Percentiles rank a stretch among this genome's conserved stretches.
phyloP scores from a whole-genome alignment of 2,329 filamentous ascomycete species.

The Xylariaceae sp. region DNA sequence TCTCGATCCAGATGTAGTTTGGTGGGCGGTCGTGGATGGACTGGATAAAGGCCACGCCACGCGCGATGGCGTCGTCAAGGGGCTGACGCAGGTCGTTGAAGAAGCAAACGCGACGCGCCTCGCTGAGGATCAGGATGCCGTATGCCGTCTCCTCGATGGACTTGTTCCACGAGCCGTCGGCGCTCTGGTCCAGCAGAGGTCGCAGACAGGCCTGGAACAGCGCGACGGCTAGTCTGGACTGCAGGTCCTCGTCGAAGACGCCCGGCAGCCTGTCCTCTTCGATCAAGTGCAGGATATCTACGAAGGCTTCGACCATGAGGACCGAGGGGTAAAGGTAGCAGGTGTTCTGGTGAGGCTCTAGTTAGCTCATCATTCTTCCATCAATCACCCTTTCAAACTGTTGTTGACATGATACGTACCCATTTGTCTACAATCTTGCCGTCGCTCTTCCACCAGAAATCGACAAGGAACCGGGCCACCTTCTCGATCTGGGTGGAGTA shows the following conservation, averaged over 20 bases:
- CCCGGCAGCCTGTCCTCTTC: slow-evolving; percentile 16
- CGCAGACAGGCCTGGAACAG: slow-evolving; percentile 19
- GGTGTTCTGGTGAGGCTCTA: slow-evolving; percentile 12
- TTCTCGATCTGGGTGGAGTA: slow-evolving; percentile 27
- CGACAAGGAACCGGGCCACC: slow-evolving; percentile 21
- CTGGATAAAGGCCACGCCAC: slow-evolving; percentile 13
- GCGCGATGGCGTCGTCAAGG: slow-evolving; percentile 13
- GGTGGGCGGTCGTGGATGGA: slow-evolving; percentile 10
- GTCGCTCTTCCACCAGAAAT: slow-evolving; percentile 22
- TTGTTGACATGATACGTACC: slow-evolving; percentile 20
- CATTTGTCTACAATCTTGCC: slow-evolving; percentile 25
- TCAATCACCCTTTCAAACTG: no score
- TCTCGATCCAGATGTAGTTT: slow-evolving; percentile 23
- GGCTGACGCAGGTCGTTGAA: slow-evolving; percentile 16
- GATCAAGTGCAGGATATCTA: slow-evolving; percentile 15
- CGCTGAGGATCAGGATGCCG: slow-evolving; percentile 16
- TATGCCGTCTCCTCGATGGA: slow-evolving; percentile 20
- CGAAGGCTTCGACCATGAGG: slow-evolving; percentile 18
- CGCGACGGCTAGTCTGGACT: slow-evolving; percentile 13
- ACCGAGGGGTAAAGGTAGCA: slow-evolving; percentile 18
- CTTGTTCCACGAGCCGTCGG: slow-evolving; percentile 18
- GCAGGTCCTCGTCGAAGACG: slow-evolving; percentile 16
- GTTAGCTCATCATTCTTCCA: slow-evolving; percentile 3
- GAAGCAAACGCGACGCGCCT: slow-evolving; percentile 16
- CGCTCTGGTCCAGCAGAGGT: slow-evolving; percentile 13